These are phyloP conservation scores for Citeromyces matritensis DNA, from an alignment of 805 yeast genomes.

Conservation along the genomic window DNA sequence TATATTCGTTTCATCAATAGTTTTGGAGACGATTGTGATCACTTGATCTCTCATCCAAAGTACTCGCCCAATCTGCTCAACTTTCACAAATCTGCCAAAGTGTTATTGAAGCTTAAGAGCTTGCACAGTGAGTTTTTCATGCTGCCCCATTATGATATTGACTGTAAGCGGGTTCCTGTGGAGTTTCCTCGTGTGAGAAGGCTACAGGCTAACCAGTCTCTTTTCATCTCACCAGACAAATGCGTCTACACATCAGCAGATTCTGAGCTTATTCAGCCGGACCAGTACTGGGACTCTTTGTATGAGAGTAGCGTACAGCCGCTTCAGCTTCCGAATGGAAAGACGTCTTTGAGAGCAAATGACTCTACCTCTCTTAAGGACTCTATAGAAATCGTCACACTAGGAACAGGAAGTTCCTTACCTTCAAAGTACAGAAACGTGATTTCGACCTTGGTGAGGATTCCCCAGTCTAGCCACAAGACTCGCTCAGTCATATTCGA, in stretches of 20 bases:
- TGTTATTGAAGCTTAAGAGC: slow-evolving; percentile 40
- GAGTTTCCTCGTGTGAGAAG: too few relatives aligned
- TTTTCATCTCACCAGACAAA: too few relatives aligned
- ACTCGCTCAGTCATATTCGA: slow-evolving; percentile 41
- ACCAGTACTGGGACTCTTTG: too few relatives aligned
- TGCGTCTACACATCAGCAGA: too few relatives aligned
- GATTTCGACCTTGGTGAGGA: slow-evolving; percentile 57
- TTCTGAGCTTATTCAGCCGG: too few relatives aligned
- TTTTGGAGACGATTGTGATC: slow-evolving; percentile 37
- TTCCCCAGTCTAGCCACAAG: slow-evolving; percentile 29
- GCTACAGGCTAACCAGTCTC: too few relatives aligned
- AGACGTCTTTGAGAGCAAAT: too few relatives aligned
- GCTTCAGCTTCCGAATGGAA: too few relatives aligned
- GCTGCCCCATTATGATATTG: slow-evolving; percentile 17
- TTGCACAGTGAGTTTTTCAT: slow-evolving; percentile 29
- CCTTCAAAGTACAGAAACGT: slow-evolving; percentile 84
- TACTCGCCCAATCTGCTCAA: slow-evolving; percentile 48
- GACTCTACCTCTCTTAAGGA: slow-evolving; percentile 17
- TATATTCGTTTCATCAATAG: slow-evolving; percentile 34
- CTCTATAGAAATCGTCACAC: slow-evolving; percentile 52
- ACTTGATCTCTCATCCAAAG: slow-evolving; percentile 59
- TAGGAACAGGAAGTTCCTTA: slow-evolving; percentile 89
- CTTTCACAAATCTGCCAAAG: slow-evolving; percentile 37
- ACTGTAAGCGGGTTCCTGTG: slow-evolving; percentile 6
- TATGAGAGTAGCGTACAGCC: too few relatives aligned